A percentile compares a stretch with the other conserved stretches of the same genome.
Evolutionary conservation across 202 grass and related monocot genomes (phyloP).

Genomic region (Carex sylvatica): DNA sequence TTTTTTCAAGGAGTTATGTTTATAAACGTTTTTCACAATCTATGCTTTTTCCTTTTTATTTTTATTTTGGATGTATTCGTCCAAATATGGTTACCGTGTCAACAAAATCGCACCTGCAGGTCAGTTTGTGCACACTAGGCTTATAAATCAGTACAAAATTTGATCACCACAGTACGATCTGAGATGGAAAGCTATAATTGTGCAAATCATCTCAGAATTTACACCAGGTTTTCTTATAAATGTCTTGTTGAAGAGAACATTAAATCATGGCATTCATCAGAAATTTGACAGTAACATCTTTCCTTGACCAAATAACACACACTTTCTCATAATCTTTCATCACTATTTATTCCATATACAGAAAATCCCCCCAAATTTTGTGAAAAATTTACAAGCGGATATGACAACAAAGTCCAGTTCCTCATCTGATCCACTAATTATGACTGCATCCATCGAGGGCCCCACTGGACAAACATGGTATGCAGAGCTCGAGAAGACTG

Average conservation of each 20-base stretch:
- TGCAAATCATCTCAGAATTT: constrained; percentile 5
- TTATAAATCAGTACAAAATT: too few relatives aligned
- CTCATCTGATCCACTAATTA: not conserved
- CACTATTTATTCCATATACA: constrained; percentile 32
- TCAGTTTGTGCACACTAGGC: too few relatives aligned
- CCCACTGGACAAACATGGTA: constrained; percentile 45
- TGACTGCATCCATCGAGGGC: constrained; percentile 33
- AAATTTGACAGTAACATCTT: not conserved
- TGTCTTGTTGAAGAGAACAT: not conserved
- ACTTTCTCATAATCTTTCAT: not conserved
- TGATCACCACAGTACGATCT: not conserved
- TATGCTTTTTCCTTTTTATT: not conserved
- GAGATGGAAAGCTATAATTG: not conserved
- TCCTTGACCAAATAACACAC: not conserved
- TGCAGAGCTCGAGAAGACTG: constrained; percentile 37
- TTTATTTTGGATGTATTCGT: not conserved
- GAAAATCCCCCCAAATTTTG: constrained; percentile 68
- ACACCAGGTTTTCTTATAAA: not conserved
- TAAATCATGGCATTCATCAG: not conserved
- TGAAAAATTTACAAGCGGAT: constrained; percentile 44
- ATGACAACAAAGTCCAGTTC: not conserved
- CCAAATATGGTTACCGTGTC: not conserved
- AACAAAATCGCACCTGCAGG: not conserved
- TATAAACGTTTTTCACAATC: not conserved
- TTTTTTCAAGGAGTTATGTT: not conserved